A percentile compares a stretch with the other conserved stretches of the same genome.
These are phyloP conservation scores for Cymbopogon flexuosus DNA, from an alignment of 202 grass and related monocot genomes.

Conservation along the genomic window DNA sequence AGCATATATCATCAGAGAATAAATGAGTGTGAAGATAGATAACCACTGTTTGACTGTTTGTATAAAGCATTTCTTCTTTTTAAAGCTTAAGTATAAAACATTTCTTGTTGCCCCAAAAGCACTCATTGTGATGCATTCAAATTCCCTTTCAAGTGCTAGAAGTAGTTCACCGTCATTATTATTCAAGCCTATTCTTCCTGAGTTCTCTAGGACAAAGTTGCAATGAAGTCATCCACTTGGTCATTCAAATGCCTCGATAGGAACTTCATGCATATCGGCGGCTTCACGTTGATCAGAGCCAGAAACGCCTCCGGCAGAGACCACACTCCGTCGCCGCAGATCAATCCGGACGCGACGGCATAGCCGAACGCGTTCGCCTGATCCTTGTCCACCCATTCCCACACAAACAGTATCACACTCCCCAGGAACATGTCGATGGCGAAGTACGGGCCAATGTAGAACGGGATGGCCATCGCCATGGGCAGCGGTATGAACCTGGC, in stretches of 20 bases:
- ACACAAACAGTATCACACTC: constrained; percentile 50
- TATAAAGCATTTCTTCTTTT: too few relatives aligned
- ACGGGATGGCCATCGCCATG: constrained; percentile 82
- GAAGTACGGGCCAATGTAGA: constrained; percentile 74
- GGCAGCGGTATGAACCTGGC: constrained; percentile 54
- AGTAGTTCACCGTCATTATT: neutral
- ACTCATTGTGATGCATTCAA: too few relatives aligned
- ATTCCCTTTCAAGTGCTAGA: neutral
- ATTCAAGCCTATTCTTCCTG: neutral
- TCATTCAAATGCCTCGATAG: constrained; percentile 46
- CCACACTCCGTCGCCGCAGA: constrained; percentile 78
- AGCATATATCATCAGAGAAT: neutral
- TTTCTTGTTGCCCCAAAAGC: too few relatives aligned
- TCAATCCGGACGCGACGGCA: constrained; percentile 63
- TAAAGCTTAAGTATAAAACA: too few relatives aligned
- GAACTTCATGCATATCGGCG: constrained; percentile 96
- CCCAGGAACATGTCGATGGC: constrained; percentile 78
- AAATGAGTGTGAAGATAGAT: too few relatives aligned
- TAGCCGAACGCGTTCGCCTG: constrained; percentile 5
- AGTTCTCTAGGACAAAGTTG: neutral
- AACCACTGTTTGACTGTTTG: too few relatives aligned
- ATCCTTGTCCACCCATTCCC: constrained; percentile 49
- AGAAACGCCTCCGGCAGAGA: constrained; percentile 65
- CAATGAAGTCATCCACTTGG: constrained; percentile 48
- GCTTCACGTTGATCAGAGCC: constrained; percentile 55